Percentiles rank a stretch among this genome's conserved stretches.
Conservation (phyloP, 495 filamentous ascomycete species). For the Jackrogersella multiformis region DNA sequence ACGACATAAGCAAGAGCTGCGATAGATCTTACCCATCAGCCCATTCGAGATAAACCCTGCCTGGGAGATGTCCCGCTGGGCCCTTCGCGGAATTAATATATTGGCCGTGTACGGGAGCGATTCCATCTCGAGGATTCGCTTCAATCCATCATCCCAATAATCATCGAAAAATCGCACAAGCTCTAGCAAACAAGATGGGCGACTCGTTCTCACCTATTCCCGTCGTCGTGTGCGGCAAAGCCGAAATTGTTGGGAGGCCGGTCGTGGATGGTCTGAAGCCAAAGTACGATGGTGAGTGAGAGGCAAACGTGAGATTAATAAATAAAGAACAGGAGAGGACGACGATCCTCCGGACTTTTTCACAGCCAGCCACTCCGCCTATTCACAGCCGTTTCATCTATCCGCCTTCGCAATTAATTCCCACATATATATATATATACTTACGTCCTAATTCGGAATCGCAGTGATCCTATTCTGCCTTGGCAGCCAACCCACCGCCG, state of each 20-base stretch:
- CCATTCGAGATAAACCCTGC: slow-evolving; percentile 5
- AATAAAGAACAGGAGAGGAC: too few relatives aligned
- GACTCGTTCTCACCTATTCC: slow-evolving; percentile 3
- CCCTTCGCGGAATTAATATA: slow-evolving; percentile 9
- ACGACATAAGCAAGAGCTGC: neutral
- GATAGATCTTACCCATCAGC: slow-evolving; percentile 9
- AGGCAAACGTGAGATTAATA: neutral
- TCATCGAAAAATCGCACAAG: neutral
- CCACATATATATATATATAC: neutral
- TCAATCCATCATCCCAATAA: neutral
- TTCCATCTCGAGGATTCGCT: neutral
- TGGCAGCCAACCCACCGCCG: slow-evolving; percentile 26
- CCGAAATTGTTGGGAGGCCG: slow-evolving; percentile 15
- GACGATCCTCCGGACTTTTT: neutral
- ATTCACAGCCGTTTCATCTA: neutral
- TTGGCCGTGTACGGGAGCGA: neutral
- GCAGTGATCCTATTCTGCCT: slow-evolving; percentile 34
- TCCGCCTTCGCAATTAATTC: neutral
- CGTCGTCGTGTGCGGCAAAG: slow-evolving; percentile 26
- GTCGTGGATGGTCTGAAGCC: slow-evolving; percentile 30
- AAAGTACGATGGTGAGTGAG: slow-evolving; percentile 29
- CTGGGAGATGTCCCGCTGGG: neutral
- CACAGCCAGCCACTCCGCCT: neutral
- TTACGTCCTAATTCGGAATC: neutral
- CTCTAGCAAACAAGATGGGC: slow-evolving; percentile 4